Conservation (phyloP, 768 basidiomycete genomes). For the Kwoniella dendrophila region DNA sequence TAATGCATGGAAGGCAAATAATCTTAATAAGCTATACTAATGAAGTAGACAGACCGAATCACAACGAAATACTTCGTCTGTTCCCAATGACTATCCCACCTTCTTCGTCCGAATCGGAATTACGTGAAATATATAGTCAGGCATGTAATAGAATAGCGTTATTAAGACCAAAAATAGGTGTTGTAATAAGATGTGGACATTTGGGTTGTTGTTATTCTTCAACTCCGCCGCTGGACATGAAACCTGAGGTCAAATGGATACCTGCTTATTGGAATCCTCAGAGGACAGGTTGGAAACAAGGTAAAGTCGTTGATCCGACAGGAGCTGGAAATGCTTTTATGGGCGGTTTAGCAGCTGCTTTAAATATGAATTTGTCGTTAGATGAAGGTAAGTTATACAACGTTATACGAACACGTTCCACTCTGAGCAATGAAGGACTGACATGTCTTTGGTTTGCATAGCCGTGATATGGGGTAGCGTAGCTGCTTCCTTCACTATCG, state of each 20-base stretch:
- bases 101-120: not conserved
- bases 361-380: constrained; percentile 25
- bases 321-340: constrained; percentile 46
- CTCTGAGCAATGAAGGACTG: not conserved
- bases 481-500: constrained; percentile 32
- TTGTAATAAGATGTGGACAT: constrained; percentile 25
- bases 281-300: constrained; percentile 15
- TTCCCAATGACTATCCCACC: constrained; percentile 12
- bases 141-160: constrained; percentile 5
- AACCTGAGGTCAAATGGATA: constrained; percentile 27
- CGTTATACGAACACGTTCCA: not conserved
- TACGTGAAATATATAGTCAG: not conserved
- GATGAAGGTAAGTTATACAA: constrained; percentile 26
- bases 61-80: constrained; percentile 33
- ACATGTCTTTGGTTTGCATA: not conserved
- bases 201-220: no score
- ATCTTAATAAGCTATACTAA: constrained; percentile 1
- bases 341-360: constrained; percentile 36
- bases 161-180: constrained; percentile 18
- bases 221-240: not conserved
- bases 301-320: constrained; percentile 40
- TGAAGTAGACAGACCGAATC: constrained; percentile 31
- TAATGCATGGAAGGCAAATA: not conserved
- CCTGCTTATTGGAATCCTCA: constrained; percentile 33
- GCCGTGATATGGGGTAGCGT: constrained; percentile 31